Base-by-base conservation (phyloP, 2,329 filamentous ascomycete genomes). In the Tolypocladium endophyticum region DNA sequence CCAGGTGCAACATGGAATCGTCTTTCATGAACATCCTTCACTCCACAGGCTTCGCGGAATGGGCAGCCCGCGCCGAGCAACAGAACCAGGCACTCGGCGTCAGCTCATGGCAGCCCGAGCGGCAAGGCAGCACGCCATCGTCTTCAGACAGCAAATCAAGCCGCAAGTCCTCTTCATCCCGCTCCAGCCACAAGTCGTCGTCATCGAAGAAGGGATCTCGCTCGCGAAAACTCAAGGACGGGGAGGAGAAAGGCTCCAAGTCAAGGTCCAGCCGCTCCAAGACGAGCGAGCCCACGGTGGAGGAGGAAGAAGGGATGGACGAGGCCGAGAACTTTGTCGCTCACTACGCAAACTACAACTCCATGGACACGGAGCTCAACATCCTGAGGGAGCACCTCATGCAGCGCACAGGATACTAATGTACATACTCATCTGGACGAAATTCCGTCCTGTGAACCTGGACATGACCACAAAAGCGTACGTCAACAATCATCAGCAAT, bases 1-100 rank as follows among this genome's bases (percentile, higher is more conserved):
- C 60, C 25, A 55, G 60, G 35, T 62, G 61, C 41, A 58, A 61
- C 33, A 61, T 62, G 59, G 57, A 62, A 30, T 57, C 61, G 11
- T 62, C 61, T 28, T 61, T 62, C 28, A 50, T 58, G 38, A 61
- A 25, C 59, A 59, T 62, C 16, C 30, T 61, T 5, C 57, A 62
- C 38, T 53, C 50, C 12, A 58, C 58, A 23, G 61, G 61, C n/a
- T 60, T 62, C 35, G 59, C 58, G 16, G 61, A 62, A 39, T 62
- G 61, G 61, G 61, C 59, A 7, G 59, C 61, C n/a, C 59, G 60
- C 7, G 60, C 60, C 60, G 58, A 61, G 33, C 41, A 35, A 11
- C 60, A 61, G 33, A 61, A 61, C 41, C 50, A 55, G 28, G 53
- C 36, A 23, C 45, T 59, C 25, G 38, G 58, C 4, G 58, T 56